Conservation (phyloP, 1,139 yeast genomes). For the Pneumocystis jirovecii region DNA sequence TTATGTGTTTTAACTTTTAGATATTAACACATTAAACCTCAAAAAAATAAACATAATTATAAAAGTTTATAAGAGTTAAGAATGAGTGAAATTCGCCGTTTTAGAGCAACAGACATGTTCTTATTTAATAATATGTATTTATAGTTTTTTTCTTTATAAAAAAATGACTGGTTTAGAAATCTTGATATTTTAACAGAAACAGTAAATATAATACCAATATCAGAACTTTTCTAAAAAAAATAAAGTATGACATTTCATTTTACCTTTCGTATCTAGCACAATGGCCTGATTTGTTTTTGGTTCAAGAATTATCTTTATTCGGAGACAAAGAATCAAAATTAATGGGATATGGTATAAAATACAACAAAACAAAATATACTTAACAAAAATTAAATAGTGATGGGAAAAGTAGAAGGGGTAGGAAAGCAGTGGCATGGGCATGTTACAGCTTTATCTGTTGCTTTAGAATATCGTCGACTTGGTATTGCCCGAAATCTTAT, state of each 20-base stretch:
- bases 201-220: conserved; percentile 1
- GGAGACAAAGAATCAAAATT: conserved; percentile 6
- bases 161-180: conserved; percentile 5
- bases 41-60: neutral
- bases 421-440: conserved; percentile 88
- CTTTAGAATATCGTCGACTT: conserved; percentile 64
- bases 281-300: conserved; percentile 83
- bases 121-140: conserved; percentile 12
- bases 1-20: neutral
- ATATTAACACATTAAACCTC: neutral
- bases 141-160: neutral
- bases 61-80: too few species aligned
- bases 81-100: conserved; percentile 11
- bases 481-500: conserved; percentile 69
- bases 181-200: conserved; percentile 13
- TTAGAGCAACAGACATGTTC: conserved; percentile 12
- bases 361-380: conserved; percentile 8
- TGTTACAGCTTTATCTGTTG: conserved; percentile 88
- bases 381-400: conserved; percentile 30
- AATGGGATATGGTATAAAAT: conserved; percentile 12
- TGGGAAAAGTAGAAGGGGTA: conserved; percentile 91
- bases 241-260: conserved; percentile 52
- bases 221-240: neutral
- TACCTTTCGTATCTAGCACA: conserved; percentile 66
- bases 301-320: conserved; percentile 31